phyloP scores from a whole-genome alignment of 306 rosid genomes.

The Vigna mungo region DNA sequence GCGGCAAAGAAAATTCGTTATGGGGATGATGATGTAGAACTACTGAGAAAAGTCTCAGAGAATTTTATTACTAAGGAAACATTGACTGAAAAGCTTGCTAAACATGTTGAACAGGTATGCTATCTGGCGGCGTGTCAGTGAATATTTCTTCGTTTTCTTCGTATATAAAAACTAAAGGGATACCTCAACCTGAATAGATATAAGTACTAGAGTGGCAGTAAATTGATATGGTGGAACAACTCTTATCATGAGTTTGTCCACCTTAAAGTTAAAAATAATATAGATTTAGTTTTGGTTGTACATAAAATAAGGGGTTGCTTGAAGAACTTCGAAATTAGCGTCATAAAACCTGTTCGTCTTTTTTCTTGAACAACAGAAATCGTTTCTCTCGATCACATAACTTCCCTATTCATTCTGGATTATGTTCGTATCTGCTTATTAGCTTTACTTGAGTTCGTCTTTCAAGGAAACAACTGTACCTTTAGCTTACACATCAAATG shows the following conservation, averaged over 20 bases:
- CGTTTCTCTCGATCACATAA: not conserved
- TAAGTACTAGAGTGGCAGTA: conserved; percentile 23
- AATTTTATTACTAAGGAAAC: conserved; percentile 75
- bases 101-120: conserved; percentile 90
- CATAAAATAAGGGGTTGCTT: conserved; percentile 11
- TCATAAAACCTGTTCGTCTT: not conserved
- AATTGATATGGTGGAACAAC: conserved; percentile 21
- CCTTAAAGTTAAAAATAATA: conserved; percentile 25
- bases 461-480: not conserved
- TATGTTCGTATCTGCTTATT: conserved; percentile 4
- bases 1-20: conserved; percentile 72
- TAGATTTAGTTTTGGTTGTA: conserved; percentile 21
- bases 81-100: conserved; percentile 76
- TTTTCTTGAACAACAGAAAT: conserved; percentile 27
- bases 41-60: conserved; percentile 67
- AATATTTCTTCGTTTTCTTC: not conserved
- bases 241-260: conserved; percentile 23
- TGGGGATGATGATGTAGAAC: conserved; percentile 60
- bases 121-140: conserved; percentile 27
- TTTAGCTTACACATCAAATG: conserved; percentile 15
- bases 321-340: not conserved
- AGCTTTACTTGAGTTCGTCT: conserved; percentile 14
- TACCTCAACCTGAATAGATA: conserved; percentile 30
- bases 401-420: conserved; percentile 6
- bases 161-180: conserved; percentile 26